Conservation (phyloP, 2,329 filamentous ascomycete species). For the Trichoderma guizhouense region DNA sequence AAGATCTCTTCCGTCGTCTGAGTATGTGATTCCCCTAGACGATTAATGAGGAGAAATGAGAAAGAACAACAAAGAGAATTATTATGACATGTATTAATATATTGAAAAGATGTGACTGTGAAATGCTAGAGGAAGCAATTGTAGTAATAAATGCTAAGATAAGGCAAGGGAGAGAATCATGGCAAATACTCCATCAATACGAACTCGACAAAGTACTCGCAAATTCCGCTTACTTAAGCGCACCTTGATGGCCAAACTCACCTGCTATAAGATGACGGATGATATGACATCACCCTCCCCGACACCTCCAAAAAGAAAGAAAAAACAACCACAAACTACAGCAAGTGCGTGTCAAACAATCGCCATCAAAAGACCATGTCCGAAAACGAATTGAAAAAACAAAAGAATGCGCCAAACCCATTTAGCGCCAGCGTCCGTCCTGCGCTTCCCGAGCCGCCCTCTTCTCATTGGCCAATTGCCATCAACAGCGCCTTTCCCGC, state of each 20-base stretch:
- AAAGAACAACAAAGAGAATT: not conserved
- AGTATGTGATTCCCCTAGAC: not conserved
- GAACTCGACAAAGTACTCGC: not conserved
- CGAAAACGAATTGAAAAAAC: not conserved
- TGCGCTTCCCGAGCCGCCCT: conserved; percentile 10
- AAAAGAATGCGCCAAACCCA: not conserved
- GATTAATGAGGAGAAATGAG: not conserved
- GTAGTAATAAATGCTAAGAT: not conserved
- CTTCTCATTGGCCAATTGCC: not conserved
- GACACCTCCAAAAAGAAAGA: not conserved
- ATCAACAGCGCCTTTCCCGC: not conserved
- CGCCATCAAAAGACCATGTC: not conserved
- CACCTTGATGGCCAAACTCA: not conserved
- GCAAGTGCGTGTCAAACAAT: not conserved
- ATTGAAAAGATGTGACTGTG: not conserved
- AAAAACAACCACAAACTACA: not conserved
- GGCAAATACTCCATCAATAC: not conserved
- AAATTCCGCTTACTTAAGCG: not conserved
- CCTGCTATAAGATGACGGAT: not conserved
- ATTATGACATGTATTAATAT: rapidly evolving
- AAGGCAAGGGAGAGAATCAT: not conserved
- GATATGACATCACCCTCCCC: not conserved
- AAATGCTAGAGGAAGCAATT: not conserved
- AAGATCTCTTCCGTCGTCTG: not conserved
- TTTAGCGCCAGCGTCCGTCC: conserved; percentile 10